Conservation (phyloP, 2,329 filamentous ascomycete genomes). For the Dothideomycetes sp. region DNA sequence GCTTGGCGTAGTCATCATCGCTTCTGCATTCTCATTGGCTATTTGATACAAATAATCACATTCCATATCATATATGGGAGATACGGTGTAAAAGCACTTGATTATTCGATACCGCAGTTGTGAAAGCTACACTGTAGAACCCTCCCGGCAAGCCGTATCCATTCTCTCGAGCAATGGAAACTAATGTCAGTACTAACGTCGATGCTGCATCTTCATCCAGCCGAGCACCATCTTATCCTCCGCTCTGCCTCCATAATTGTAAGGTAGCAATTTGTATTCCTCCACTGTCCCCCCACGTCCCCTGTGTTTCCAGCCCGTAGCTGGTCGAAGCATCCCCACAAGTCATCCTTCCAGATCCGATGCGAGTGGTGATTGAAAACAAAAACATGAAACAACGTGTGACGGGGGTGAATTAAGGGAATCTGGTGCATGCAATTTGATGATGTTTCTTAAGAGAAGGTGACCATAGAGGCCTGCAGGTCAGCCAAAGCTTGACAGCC, state of each 20-base stretch:
- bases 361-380: conserved; percentile 5
- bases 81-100: neutral
- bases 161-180: conserved; percentile 4
- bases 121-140: conserved; percentile 1
- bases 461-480: conserved; percentile 14
- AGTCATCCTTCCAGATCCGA: conserved; percentile 8
- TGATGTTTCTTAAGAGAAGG: conserved; percentile 2
- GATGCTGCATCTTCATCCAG: neutral
- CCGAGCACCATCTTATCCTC: neutral
- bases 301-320: neutral
- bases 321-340: conserved; percentile 12
- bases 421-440: conserved; percentile 6
- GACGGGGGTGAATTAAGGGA: conserved; percentile 4
- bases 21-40: too few relatives aligned
- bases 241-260: neutral
- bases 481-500: conserved; percentile 20
- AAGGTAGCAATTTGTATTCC: conserved; percentile 3
- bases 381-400: conserved; percentile 2
- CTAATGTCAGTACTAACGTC: too few relatives aligned
- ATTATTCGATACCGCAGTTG: neutral
- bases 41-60: too few relatives aligned
- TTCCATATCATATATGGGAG: too few relatives aligned
- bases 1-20: neutral
- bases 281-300: neutral
- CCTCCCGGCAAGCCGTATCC: conserved; percentile 1